Evolutionary conservation across 371 early-diverging fungal species (phyloP), one percentile per base, ranked within the genome.

Genomic region (Syncephalastrum racemosum): DNA sequence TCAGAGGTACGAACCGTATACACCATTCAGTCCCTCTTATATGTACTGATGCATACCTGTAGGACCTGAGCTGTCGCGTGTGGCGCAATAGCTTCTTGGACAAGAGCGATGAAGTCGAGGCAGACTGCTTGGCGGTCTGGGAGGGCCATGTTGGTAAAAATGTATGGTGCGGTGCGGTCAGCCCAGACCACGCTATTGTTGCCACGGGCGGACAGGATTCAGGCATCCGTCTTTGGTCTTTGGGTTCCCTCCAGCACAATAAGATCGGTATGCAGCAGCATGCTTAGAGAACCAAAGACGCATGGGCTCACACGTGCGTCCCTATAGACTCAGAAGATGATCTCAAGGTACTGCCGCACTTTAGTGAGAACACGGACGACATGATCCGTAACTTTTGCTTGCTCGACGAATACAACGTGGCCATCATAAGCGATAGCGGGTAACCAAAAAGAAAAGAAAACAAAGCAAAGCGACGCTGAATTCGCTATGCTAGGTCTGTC

Each of bases 191-290:
- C 22, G 64, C 65, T 5, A 62, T 80, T 41, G 81, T 89, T 4
- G 91, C 87, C 2, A 87, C 90, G 1, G 94, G 92, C 8, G 92
- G 92, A 2, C 87, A 87, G 31, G 92, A 93, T 60, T 84, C 89
- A 0, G 92, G 90, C 3, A 76, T 93, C 43, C 83, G 88, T 4
- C 62, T 90, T 1, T 92, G 91, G 91, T 71, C 84, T 2, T 58
- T 91, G 20, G 60, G 59, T 4, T 71, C 79, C 1, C 76, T 87
- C 18, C 75, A 71, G 36, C 59, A 77, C 36, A 84, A 84, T 44
- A 78, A 80, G 25, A 79, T 85, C 43, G 87, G 87, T 83, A 67
- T 40, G 57, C 22, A 16, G 18, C 40, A 18, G 19, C 8, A 15
- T 23, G 31, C 46, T 54, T 2, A 49, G 16, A 31, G 1, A 40